phyloP scores from a whole-genome alignment of 495 filamentous ascomycete species.

The Talaromyces trachyspermus region DNA sequence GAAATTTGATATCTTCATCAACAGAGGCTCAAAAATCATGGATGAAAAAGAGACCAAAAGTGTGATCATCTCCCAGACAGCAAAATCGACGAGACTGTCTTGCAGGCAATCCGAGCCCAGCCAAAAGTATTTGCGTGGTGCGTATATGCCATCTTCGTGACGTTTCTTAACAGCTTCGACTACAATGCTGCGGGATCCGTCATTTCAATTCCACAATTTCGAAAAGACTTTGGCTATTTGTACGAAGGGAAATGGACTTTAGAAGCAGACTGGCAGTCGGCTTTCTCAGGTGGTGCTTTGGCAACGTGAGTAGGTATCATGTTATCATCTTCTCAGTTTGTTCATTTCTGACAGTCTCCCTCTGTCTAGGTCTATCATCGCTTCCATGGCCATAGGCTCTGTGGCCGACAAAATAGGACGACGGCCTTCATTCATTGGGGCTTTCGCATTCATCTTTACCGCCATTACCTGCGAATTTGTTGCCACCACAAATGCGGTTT shows the following conservation, averaged over 20 bases:
- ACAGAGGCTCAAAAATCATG: too few species aligned
- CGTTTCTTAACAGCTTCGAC: slow-evolving; percentile 23
- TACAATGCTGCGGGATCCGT: slow-evolving; percentile 22
- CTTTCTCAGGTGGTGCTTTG: slow-evolving; percentile 19
- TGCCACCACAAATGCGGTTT: slow-evolving; percentile 20
- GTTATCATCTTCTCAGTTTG: too few species aligned
- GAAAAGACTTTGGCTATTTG: slow-evolving; percentile 23
- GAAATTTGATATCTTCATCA: too few species aligned
- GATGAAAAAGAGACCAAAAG: too few species aligned
- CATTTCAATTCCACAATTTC: slow-evolving; percentile 24
- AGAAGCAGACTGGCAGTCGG: slow-evolving; percentile 22
- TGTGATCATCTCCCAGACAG: too few species aligned
- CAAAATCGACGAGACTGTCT: too few species aligned
- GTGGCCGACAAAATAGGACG: not conserved
- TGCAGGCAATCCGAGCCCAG: too few species aligned
- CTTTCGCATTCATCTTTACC: slow-evolving; percentile 16
- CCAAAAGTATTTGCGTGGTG: too few species aligned
- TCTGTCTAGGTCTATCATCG: too few species aligned
- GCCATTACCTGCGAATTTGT: slow-evolving; percentile 22
- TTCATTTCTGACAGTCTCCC: too few species aligned
- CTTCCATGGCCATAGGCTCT: too few species aligned
- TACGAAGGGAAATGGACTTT: slow-evolving; percentile 20
- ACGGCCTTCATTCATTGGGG: not conserved
- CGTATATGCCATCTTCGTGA: slow-evolving; percentile 20
- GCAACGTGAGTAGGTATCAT: too few species aligned